phyloP scores from a whole-genome alignment of 1,284 basidiomycete genomes.

The Tranzscheliella williamsii region DNA sequence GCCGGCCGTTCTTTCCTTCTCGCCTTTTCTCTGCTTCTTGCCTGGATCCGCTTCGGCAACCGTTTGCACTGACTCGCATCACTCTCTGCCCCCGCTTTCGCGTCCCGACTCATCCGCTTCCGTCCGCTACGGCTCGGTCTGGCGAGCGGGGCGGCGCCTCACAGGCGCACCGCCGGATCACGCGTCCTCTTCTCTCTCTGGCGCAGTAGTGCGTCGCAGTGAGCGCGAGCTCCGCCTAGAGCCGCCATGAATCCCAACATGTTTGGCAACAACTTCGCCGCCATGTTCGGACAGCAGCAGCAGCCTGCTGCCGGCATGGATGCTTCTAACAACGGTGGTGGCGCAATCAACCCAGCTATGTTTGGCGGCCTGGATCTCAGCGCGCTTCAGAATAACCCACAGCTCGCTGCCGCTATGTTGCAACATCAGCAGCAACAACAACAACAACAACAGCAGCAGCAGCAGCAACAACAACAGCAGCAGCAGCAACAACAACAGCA shows the following conservation, averaged over 20 bases:
- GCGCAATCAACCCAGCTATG: slow-evolving; percentile 38
- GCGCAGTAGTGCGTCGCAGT: too few species aligned
- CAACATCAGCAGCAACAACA: slow-evolving; percentile 32
- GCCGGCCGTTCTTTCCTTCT: too few species aligned
- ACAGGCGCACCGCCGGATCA: not conserved
- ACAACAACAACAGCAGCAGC: slow-evolving; percentile 25
- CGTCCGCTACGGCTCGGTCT: too few species aligned
- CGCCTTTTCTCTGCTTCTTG: too few species aligned
- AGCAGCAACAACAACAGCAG: slow-evolving; percentile 18
- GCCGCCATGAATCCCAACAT: slow-evolving; percentile 43
- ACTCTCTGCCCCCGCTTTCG: too few species aligned
- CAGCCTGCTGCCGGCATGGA: slow-evolving; percentile 16
- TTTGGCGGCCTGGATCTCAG: slow-evolving; percentile 30
- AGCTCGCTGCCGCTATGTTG: slow-evolving; percentile 17
- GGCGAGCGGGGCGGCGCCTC: too few species aligned
- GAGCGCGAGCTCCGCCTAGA: too few species aligned
- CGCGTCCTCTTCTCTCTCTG: slow-evolving; percentile 2
- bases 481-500: slow-evolving; percentile 18
- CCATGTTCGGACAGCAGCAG: slow-evolving; percentile 36
- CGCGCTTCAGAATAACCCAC: slow-evolving; percentile 35
- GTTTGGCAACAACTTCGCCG: slow-evolving; percentile 42
- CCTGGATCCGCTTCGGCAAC: too few species aligned
- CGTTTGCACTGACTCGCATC: too few species aligned
- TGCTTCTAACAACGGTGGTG: slow-evolving; percentile 14
- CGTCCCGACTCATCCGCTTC: too few species aligned